Evolutionary conservation across 805 yeast genomes (phyloP).

Genomic region (Metschnikowia vanudenii): DNA sequence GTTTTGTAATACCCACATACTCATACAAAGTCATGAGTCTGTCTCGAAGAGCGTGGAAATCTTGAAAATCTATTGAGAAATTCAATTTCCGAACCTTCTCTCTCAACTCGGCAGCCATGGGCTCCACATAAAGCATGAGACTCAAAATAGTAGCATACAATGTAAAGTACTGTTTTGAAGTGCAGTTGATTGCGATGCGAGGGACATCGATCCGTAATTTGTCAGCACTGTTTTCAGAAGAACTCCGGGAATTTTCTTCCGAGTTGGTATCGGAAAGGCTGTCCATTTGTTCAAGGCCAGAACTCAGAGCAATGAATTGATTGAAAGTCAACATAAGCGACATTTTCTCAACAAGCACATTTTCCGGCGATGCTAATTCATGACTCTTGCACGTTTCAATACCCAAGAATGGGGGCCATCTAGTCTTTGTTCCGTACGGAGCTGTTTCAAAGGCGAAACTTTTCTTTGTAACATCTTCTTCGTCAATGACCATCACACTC

Average conservation of each 20-base stretch:
- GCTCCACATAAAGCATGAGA: constrained; percentile 71
- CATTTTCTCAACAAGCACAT: constrained; percentile 60
- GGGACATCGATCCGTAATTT: constrained; percentile 67
- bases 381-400: constrained; percentile 61
- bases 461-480: constrained; percentile 36
- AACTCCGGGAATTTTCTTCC: constrained; percentile 1
- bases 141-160: constrained; percentile 62
- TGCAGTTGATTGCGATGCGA: constrained; percentile 60
- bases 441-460: constrained; percentile 45
- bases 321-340: constrained; percentile 63
- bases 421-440: constrained; percentile 58
- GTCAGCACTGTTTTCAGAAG: constrained; percentile 20
- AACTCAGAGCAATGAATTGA: constrained; percentile 31
- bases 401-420: constrained; percentile 93
- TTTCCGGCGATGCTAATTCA: constrained; percentile 41
- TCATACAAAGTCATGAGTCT: constrained; percentile 51
- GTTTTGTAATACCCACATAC: constrained; percentile 41
- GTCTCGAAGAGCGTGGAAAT: constrained; percentile 47
- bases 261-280: neutral
- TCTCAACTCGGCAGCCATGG: constrained; percentile 54
- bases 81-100: constrained; percentile 64
- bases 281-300: constrained; percentile 14
- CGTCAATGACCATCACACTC: constrained; percentile 64
- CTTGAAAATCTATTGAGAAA: constrained; percentile 68
- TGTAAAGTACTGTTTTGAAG: constrained; percentile 70